Evolutionary conservation across 192 early-diverging fungal genomes (phyloP).

Genomic region (Mortierella alpina): DNA sequence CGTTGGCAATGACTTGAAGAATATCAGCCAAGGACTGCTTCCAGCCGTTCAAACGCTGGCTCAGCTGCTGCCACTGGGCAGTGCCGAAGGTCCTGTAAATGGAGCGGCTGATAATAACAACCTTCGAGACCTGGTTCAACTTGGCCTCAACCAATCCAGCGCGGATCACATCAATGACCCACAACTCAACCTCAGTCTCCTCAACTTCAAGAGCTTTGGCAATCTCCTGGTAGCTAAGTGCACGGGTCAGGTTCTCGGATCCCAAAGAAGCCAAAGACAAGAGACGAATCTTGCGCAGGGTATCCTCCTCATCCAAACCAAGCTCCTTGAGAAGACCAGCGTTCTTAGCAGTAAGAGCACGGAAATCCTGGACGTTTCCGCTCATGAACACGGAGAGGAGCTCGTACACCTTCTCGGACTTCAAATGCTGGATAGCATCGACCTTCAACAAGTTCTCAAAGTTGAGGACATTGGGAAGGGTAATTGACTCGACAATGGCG

Average conservation of each 20-base stretch:
- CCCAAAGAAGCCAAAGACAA: constrained; percentile 84
- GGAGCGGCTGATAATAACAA: constrained; percentile 83
- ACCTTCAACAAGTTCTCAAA: constrained; percentile 82
- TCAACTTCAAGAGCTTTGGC: constrained; percentile 79
- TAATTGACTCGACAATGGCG: constrained; percentile 76
- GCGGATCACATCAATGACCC: constrained; percentile 94
- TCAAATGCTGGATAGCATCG: constrained; percentile 70
- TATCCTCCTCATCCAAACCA: constrained; percentile 61
- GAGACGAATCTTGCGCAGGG: constrained; percentile 85
- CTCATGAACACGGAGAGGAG: constrained; percentile 78
- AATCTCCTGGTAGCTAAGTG: constrained; percentile 80
- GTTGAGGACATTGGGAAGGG: constrained; percentile 75
- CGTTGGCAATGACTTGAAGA: constrained; percentile 88
- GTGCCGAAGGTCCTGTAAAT: constrained; percentile 86
- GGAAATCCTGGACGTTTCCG: constrained; percentile 73
- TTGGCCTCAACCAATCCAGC: constrained; percentile 93
- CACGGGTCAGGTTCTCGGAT: constrained; percentile 72
- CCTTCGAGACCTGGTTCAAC: constrained; percentile 91
- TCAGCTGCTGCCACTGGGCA: constrained; percentile 86
- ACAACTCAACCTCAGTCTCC: constrained; percentile 90
- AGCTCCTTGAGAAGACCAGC: constrained; percentile 62
- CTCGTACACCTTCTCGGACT: constrained; percentile 66
- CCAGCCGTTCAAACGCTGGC: constrained; percentile 78
- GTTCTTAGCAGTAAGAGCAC: constrained; percentile 68
- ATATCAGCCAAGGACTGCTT: constrained; percentile 81